Conservation (phyloP, 2,329 filamentous ascomycete species). For the Tolypocladium cylindrosporum region DNA sequence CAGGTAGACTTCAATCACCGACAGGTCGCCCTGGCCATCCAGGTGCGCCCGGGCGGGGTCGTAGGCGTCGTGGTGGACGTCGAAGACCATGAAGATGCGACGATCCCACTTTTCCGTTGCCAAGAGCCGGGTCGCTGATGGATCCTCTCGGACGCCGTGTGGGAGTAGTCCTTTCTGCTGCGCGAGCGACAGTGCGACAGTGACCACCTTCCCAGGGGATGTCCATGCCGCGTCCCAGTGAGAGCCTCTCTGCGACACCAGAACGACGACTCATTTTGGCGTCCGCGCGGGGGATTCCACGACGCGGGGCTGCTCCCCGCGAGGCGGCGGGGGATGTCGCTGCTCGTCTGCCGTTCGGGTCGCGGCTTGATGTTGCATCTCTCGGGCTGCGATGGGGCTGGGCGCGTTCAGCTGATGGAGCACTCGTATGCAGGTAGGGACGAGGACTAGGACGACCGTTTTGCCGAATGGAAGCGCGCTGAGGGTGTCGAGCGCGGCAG, state of each 20-base stretch:
- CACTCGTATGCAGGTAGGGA: too few relatives aligned
- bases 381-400: too few relatives aligned
- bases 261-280: not conserved
- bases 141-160: not conserved
- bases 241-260: not conserved
- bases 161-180: not conserved
- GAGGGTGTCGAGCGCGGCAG: too few relatives aligned
- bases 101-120: slow-evolving; percentile 6
- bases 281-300: not conserved
- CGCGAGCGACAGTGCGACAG: not conserved
- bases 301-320: too few relatives aligned
- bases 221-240: not conserved
- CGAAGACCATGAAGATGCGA: slow-evolving; percentile 7
- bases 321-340: too few relatives aligned
- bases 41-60: slow-evolving; percentile 6
- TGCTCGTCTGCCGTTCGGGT: too few relatives aligned
- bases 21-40: slow-evolving; percentile 3
- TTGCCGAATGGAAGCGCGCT: too few relatives aligned
- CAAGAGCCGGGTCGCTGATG: not conserved
- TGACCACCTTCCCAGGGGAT: not conserved
- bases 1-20: slow-evolving; percentile 3
- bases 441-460: too few relatives aligned
- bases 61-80: slow-evolving; percentile 8
- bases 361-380: too few relatives aligned
- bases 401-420: too few relatives aligned